Evolutionary conservation across 2,329 filamentous ascomycete species (phyloP), one percentile per base, ranked within the genome.

Genomic region (Colletotrichum spinosum): DNA sequence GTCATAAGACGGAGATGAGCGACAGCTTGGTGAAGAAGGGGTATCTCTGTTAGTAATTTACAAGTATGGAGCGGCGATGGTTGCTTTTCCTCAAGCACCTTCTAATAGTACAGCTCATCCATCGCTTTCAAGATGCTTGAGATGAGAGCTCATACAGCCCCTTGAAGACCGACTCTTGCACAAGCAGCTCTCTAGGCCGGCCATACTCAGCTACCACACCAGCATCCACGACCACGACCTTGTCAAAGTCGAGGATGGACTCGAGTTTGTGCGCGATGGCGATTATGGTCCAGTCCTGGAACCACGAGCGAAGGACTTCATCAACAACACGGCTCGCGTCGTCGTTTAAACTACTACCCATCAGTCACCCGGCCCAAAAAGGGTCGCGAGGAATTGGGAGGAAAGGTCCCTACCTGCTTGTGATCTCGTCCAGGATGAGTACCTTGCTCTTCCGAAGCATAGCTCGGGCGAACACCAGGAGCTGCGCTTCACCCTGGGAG

Each of bases 211-310:
- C 78, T 9, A 86, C 72, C 52, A 70, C 70, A 3, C 84, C 85
- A 8, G 75, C 73, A 34, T 86, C 81, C 76, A 87, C 79, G 8
- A 87, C 81, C 1, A 82, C 77, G 35, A 88, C 80, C 33, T 73
- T 74, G 69, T 87, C 84, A 70, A 81, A 84, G 67, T 81, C 80
- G 3, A 79, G 70, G 52, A 84, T 80, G 0, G 80, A 81, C 12
- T 74, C 67, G 2, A 76, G 50, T 10, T 72, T 70, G 41, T 76
- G 75, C 35, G 70, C 73, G 6, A 75, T 70, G 3, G 70, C 69
- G 37, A 77, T 65, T 35, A 89, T 79, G 3, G 87, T 89, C 69
- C 84, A 83, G 9, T 48, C 62, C 5, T 10, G 12, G 33, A 72
- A 73, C 62, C 69, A 67, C 0, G 64, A 63, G 0, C 56, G 38